Base-by-base conservation (phyloP, 1,139 yeast genomes). In the Sugiyamaella grinbergsii region DNA sequence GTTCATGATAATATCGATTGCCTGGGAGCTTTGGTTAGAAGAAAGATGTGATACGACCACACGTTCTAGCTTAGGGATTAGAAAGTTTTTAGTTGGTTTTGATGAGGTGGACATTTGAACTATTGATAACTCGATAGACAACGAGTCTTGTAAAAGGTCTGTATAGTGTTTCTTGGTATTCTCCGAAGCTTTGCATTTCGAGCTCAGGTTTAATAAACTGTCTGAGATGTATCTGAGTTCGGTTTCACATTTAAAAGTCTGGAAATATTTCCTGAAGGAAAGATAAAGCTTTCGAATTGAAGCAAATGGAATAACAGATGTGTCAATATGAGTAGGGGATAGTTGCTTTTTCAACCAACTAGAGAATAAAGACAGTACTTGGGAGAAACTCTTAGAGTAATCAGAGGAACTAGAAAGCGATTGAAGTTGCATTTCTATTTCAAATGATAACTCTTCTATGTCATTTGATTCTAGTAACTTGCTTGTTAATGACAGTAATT, bases 211-310 rank as follows among this genome's bases (percentile, higher is more conserved):
- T 10, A 43, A 19, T n/a, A 43, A 19, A 26, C 47, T 43, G 28
- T 43, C 47, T 7, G 47, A 43, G 6, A 43, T 36, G 28, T 34
- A 43, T 28, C 29, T 43, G 28, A 43, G 40, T 29, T 43, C 47
- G 10, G 8, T n/a, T 26, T 24, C 11, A 20, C 41, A 23, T 7
- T 24, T n/a, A 19, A 34, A 34, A 15, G 20, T 19, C 19, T n/a
- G 24, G 13, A 43, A 43, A 19, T 43, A 37, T 8, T 16, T 10
- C 5, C 36, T 18, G 18, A 43, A 42, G 18, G 19, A 23, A 18
- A 5, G 16, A 11, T 43, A 43, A 43, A 43, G 31, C 15, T n/a
- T 13, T 7, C 31, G 47, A 18, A 34, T 32, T 23, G 33, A 18
- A 16, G 24, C 1, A 20, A 18, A 43, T n/a, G 47, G 47, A 15